Conservation (phyloP, 2,329 filamentous ascomycete genomes). For the Fusarium illudens region DNA sequence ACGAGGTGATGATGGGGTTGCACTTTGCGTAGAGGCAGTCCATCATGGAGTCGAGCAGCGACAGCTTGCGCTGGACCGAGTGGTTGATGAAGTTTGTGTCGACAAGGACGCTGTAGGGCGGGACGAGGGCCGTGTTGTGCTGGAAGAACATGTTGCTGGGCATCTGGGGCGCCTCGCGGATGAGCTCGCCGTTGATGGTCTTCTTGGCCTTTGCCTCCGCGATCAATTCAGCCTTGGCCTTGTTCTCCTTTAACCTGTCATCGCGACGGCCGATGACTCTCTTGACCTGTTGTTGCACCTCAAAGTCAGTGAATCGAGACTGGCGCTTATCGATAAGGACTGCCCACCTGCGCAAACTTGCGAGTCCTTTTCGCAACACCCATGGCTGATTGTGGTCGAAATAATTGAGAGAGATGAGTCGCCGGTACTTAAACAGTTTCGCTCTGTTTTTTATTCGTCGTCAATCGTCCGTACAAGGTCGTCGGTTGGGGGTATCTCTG, state of each 20-base stretch:
- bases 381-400: conserved; percentile 61
- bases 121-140: conserved; percentile 85
- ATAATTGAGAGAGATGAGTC: not conserved
- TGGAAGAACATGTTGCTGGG: conserved; percentile 88
- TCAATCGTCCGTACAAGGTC: not conserved
- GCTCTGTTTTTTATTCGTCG: not conserved
- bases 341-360: conserved; percentile 78
- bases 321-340: conserved; percentile 43
- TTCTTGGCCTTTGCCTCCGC: conserved; percentile 68
- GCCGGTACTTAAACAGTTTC: not conserved
- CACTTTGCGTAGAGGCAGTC: conserved; percentile 93
- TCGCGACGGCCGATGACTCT: conserved; percentile 84
- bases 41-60: conserved; percentile 89
- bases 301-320: conserved; percentile 23
- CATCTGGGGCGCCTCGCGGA: conserved; percentile 83
- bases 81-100: conserved; percentile 93
- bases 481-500: conserved; percentile 18
- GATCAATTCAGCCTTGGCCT: conserved; percentile 68
- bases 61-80: conserved; percentile 90
- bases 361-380: conserved; percentile 88
- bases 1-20: conserved; percentile 81
- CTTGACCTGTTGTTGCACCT: conserved; percentile 67
- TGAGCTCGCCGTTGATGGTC: conserved; percentile 65
- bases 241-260: conserved; percentile 82
- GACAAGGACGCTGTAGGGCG: conserved; percentile 72